Percentiles rank a stretch among this genome's conserved stretches.
phyloP scores from a whole-genome alignment of 352 stramenopile genomes.

The Detonula confervacea region DNA sequence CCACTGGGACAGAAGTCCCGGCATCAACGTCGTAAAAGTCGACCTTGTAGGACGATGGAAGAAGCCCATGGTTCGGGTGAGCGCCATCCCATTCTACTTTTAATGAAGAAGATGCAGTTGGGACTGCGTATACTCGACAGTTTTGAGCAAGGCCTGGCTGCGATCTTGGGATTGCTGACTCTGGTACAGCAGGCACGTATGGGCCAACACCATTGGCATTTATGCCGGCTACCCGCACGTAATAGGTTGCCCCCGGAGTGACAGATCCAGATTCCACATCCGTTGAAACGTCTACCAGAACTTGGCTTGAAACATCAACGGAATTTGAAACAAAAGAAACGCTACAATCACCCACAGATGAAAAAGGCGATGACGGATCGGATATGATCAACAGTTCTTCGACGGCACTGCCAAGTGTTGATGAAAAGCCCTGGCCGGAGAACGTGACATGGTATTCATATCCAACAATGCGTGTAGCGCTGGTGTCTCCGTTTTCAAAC shows the following conservation, averaged over 20 bases:
- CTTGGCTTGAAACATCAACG: slow-evolving; percentile 55
- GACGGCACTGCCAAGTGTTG: slow-evolving; percentile 60
- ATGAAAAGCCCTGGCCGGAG: slow-evolving; percentile 82
- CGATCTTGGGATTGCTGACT: slow-evolving; percentile 72
- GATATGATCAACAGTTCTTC: slow-evolving; percentile 71
- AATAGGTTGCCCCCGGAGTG: slow-evolving; percentile 88
- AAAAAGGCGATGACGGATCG: slow-evolving; percentile 41
- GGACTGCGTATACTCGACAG: slow-evolving; percentile 89
- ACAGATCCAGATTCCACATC: slow-evolving; percentile 88
- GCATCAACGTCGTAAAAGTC: slow-evolving; percentile 55
- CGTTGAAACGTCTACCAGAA: slow-evolving; percentile 60
- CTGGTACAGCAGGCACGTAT: slow-evolving; percentile 76
- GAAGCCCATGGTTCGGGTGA: slow-evolving; percentile 50
- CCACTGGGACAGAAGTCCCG: slow-evolving; percentile 24
- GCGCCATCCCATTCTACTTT: slow-evolving; percentile 88
- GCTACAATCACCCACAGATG: slow-evolving; percentile 33
- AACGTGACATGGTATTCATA: slow-evolving; percentile 91
- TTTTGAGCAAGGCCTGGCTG: slow-evolving; percentile 84
- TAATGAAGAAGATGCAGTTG: slow-evolving; percentile 85
- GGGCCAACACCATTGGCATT: slow-evolving; percentile 89
- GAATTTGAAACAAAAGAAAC: slow-evolving; percentile 48
- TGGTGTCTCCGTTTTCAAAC: slow-evolving; percentile 37
- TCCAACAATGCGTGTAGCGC: slow-evolving; percentile 59
- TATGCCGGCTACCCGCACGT: slow-evolving; percentile 89
- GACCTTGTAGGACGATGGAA: slow-evolving; percentile 52